Evolutionary conservation across 2,329 filamentous ascomycete genomes (phyloP), one percentile per base, ranked within the genome.

Genomic region (Ophioceras dolichostomum): DNA sequence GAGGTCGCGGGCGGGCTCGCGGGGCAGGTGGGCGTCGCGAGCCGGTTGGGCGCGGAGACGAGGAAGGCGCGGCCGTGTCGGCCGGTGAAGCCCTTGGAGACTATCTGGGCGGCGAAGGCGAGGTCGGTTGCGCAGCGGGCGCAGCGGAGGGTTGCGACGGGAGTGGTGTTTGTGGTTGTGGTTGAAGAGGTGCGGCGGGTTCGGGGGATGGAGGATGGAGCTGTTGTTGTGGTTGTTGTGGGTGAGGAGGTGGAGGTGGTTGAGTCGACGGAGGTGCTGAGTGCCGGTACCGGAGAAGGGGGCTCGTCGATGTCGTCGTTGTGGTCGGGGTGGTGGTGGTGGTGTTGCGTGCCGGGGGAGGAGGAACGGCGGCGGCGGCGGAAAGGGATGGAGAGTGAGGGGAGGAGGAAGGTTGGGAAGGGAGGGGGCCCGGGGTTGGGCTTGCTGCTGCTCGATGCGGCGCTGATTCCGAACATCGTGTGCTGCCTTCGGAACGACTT

Each of bases 21-120:
- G 14, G 40, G 43, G 32, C 29, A 48, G 22, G 22, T 8, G 12
- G 22, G 22, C 20, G 22, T 46, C 42, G 39, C 38, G 14, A 18
- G 41, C 17, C 37, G 40, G 14, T 9, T 30, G 19, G 37, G 49
- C 4, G 47, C 37, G 9, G 69, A 60, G 34, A 80, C 70, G 34
- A 82, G 65, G 49, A 70, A 77, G 10, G 76, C 76, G 18, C 75
- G 68, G 5, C 77, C 77, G 52, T 79, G 68, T 16, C 75, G 73
- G 14, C 77, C 77, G 0, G 70, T 77, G 57, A 81, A 82, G 44
- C 73, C 71, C 51, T 79, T 79, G 43, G 68, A 74, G 28, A 81
- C 65, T 41, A 81, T 71, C 51, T 79, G 75, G 10, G 68, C 64
- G 13, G 62, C 52, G 48, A 74, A 73, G 14, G 73, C 76, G n/a